Evolutionary conservation across 2,329 filamentous ascomycete species (phyloP).

Genomic region (Grosmannia clavigera): DNA sequence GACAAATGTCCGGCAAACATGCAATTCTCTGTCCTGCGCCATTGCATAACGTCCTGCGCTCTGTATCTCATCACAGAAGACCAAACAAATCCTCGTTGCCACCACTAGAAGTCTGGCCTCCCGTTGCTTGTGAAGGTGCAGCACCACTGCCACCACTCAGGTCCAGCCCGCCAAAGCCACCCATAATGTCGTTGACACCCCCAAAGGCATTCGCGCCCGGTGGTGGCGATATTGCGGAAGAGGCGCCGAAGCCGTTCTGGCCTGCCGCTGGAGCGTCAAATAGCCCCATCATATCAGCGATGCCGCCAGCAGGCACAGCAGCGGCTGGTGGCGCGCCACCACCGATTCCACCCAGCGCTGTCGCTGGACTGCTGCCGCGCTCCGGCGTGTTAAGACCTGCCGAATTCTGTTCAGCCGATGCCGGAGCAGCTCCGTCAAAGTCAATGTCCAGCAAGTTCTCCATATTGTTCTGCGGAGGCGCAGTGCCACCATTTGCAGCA

Average conservation of each 20-base stretch:
- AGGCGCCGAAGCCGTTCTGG: constrained; percentile 9
- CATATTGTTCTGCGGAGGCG: constrained; percentile 56
- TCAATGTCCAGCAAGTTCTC: constrained; percentile 77
- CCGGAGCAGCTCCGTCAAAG: constrained; percentile 73
- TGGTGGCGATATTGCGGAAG: constrained; percentile 12
- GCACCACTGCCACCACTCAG: constrained; percentile 53
- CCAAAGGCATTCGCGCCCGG: constrained; percentile 24
- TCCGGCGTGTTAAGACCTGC: constrained; percentile 49
- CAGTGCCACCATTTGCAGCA: constrained; percentile 16
- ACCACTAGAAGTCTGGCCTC: constrained; percentile 41
- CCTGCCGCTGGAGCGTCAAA: constrained; percentile 53
- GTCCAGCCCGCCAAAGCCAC: constrained; percentile 74
- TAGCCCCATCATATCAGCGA: constrained; percentile 56
- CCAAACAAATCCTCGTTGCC: constrained; percentile 48
- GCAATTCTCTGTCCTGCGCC: neutral
- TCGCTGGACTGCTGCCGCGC: constrained; percentile 51
- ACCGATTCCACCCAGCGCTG: constrained; percentile 1
- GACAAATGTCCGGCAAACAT: neutral
- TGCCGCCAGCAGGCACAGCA: constrained; percentile 25
- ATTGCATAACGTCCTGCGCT: neutral
- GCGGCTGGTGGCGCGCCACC: constrained; percentile 27
- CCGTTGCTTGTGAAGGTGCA: constrained; percentile 43
- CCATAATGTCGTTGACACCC: constrained; percentile 78
- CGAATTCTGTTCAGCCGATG: constrained; percentile 55
- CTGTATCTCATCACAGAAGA: constrained; percentile 30